Conservation (phyloP, 495 filamentous ascomycete genomes). For the Tricharina praecox region DNA sequence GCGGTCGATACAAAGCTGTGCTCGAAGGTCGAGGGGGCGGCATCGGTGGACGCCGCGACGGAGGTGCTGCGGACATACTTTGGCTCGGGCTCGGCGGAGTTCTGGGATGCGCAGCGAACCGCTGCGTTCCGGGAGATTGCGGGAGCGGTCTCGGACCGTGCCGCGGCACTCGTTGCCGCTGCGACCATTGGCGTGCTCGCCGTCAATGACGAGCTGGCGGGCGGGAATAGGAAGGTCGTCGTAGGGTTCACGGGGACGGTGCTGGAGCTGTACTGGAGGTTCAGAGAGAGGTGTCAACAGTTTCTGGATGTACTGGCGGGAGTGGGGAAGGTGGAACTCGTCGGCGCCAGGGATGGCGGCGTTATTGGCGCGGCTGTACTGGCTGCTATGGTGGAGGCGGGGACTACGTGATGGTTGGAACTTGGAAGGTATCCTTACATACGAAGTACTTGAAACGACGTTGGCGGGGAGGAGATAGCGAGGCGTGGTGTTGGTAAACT, state of each 20-base stretch:
- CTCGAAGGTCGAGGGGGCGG: not conserved
- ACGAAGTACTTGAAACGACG: too few species aligned
- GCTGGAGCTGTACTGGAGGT: constrained; percentile 43
- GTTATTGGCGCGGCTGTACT: constrained; percentile 43
- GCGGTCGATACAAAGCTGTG: not conserved
- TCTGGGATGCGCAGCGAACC: not conserved
- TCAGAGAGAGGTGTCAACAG: constrained; percentile 35
- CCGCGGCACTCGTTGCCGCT: constrained; percentile 20
- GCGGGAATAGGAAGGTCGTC: constrained; percentile 8
- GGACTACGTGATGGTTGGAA: constrained; percentile 12
- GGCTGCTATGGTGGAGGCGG: constrained; percentile 32
- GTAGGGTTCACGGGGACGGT: constrained; percentile 43
- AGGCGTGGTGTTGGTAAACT: too few species aligned
- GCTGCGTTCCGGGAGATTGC: constrained; percentile 12
- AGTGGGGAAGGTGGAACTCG: constrained; percentile 25
- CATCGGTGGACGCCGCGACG: not conserved
- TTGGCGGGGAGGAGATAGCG: too few species aligned
- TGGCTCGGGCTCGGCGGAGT: not conserved
- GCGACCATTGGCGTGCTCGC: constrained; percentile 19
- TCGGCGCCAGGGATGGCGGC: constrained; percentile 36
- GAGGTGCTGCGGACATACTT: not conserved
- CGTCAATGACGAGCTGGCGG: constrained; percentile 15
- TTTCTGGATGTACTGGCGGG: constrained; percentile 34
- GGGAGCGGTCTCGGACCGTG: constrained; percentile 15
- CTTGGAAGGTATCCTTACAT: too few species aligned